Evolutionary conservation across 2,329 filamentous ascomycete species (phyloP), one percentile per base, ranked within the genome.

Genomic region (Aureobasidium sp.): DNA sequence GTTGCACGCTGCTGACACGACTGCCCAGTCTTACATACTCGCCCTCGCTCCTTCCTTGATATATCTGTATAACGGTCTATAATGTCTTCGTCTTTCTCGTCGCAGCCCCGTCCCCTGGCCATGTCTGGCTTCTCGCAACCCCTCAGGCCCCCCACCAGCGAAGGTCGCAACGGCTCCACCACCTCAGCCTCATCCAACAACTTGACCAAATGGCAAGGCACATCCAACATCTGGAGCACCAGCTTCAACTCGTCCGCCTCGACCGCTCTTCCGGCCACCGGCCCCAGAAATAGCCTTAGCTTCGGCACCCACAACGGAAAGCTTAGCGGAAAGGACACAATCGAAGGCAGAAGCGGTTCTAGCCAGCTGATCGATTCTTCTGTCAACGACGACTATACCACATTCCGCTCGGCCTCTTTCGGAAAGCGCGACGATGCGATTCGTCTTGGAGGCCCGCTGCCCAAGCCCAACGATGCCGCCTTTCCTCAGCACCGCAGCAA

Each of bases 341-440:
- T 79, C 42, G 81, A 83, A 67, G 80, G 77, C 61, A 84, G 87
- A 69, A 86, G 84, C 3, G 88, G 88, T 53, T 90, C 88, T 6
- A 82, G 85, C 64, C 88, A 87, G 63, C 78, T 91, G 42, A 80
- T 89, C 64, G 81, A 84, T 48, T 84, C 85, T 45, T 89, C 88
- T 11, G 87, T 90, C 69, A 83, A 84, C 20, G 87, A 89, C 67
- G 78, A 80, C 51, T 89, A 87, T 85, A 75, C 74, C 57, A 75
- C 74, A 55, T 77, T 78, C 49, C 75, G 78, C 57, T 79, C 76
- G 11, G 20, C 15, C 22, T 20, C 39, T 39, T 55, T 62, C 51
- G 65, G 76, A 80, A 41, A 81, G 83, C 17, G 53, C 57, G 29
- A 66, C 65, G 66, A 59, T 64, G 59, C 58, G 41, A 59, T 52